Conservation (phyloP, 2,329 filamentous ascomycete genomes). For the Monilinia laxa region DNA sequence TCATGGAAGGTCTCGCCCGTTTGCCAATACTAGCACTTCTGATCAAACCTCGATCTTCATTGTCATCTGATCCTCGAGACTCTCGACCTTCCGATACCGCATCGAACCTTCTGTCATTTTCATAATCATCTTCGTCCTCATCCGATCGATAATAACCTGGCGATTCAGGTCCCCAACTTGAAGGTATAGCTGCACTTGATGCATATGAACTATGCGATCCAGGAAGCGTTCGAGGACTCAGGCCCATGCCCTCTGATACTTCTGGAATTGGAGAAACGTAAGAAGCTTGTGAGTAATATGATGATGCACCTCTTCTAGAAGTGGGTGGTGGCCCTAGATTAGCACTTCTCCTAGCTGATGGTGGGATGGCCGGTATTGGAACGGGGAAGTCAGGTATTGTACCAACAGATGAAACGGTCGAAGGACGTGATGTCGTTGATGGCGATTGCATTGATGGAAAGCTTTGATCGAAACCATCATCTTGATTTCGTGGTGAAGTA, state of each 20-base stretch:
- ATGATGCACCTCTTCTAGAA: slow-evolving; percentile 59
- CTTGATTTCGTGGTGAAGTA: slow-evolving; percentile 23
- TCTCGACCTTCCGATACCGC: slow-evolving; percentile 35
- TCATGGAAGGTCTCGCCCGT: slow-evolving; percentile 56
- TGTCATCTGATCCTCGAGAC: slow-evolving; percentile 34
- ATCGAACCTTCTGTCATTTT: slow-evolving; percentile 31
- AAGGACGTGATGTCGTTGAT: slow-evolving; percentile 53
- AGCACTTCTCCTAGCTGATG: slow-evolving; percentile 48
- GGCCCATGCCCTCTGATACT: slow-evolving; percentile 45
- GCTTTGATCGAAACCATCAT: slow-evolving; percentile 15
- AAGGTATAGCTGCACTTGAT: slow-evolving; percentile 71
- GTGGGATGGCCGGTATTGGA: slow-evolving; percentile 33
- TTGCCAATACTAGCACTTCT: slow-evolving; percentile 62
- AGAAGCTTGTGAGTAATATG: slow-evolving; percentile 64
- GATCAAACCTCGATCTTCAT: slow-evolving; percentile 56
- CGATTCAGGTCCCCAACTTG: slow-evolving; percentile 57
- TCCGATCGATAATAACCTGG: slow-evolving; percentile 44
- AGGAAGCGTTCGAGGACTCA: slow-evolving; percentile 47
- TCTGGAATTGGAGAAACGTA: slow-evolving; percentile 76
- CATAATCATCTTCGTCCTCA: slow-evolving; percentile 33
- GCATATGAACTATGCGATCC: slow-evolving; percentile 64
- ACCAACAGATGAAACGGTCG: slow-evolving; percentile 54
- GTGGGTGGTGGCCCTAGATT: slow-evolving; percentile 61
- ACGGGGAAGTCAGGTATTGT: slow-evolving; percentile 55
- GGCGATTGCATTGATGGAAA: slow-evolving; percentile 39